These are phyloP conservation scores for Stemphylium beticola DNA, from an alignment of 2,329 filamentous ascomycete species.

Conservation along the genomic window DNA sequence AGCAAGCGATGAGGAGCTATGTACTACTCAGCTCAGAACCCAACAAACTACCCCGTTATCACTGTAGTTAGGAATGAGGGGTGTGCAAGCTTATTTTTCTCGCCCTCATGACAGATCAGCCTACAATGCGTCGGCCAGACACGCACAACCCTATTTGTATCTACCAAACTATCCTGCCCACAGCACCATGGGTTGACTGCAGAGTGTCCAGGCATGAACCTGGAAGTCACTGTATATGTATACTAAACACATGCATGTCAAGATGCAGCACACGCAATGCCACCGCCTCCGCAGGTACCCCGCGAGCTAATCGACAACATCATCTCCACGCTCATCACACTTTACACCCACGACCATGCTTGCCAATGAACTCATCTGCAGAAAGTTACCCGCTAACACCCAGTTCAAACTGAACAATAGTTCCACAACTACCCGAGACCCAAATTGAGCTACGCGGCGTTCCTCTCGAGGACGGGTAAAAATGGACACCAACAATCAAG, in stretches of 20 bases:
- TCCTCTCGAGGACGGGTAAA: no score
- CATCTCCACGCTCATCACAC: slow-evolving; percentile 5
- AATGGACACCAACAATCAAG: no score
- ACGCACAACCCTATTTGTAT: no score
- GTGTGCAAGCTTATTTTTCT: no score
- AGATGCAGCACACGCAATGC: neutral
- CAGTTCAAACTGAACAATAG: slow-evolving; percentile 2
- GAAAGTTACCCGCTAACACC: slow-evolving; percentile 5
- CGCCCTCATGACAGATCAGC: neutral
- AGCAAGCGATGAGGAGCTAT: no score
- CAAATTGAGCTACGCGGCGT: neutral
- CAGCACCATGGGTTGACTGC: neutral
- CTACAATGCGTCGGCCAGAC: no score
- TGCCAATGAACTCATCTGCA: slow-evolving; percentile 14
- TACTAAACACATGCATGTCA: no score
- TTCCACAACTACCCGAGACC: slow-evolving; percentile 11
- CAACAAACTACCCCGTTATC: no score
- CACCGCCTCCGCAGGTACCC: neutral
- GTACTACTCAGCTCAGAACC: no score
- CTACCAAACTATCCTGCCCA: no score
- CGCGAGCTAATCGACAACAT: slow-evolving; percentile 11
- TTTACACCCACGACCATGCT: slow-evolving; percentile 6
- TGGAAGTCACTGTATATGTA: neutral
- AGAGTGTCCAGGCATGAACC: neutral
- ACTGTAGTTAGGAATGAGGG: no score